Conservation (phyloP, 345 rosid species). For the Brassica rapa region DNA sequence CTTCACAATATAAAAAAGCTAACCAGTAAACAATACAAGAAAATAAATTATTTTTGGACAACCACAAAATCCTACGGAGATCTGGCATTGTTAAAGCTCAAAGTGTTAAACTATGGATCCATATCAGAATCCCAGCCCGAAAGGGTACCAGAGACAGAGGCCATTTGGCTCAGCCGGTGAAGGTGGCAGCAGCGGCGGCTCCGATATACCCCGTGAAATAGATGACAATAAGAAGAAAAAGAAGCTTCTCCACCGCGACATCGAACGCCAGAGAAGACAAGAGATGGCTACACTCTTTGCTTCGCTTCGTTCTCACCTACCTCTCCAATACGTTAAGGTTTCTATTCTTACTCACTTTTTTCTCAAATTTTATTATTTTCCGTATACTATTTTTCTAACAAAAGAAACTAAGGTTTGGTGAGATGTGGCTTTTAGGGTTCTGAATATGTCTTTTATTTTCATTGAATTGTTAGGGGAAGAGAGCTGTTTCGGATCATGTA, state of each 20-base stretch:
- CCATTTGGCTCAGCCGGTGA: slow-evolving; percentile 17
- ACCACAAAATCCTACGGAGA: slow-evolving; percentile 34
- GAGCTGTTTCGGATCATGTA: slow-evolving; percentile 54
- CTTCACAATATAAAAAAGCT: slow-evolving; percentile 8
- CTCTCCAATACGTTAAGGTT: slow-evolving; percentile 45
- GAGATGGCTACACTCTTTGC: slow-evolving; percentile 45
- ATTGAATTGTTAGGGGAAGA: slow-evolving; percentile 48
- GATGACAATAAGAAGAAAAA: slow-evolving; percentile 37
- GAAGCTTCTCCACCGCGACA: slow-evolving; percentile 43
- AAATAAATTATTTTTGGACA: slow-evolving; percentile 11
- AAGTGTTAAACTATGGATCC: slow-evolving; percentile 38
- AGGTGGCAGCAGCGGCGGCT: slow-evolving; percentile 31
- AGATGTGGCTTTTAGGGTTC: slow-evolving; percentile 33
- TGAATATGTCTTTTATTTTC: slow-evolving; percentile 2
- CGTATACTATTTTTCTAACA: neutral
- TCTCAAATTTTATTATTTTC: neutral
- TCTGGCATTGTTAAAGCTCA: slow-evolving; percentile 33
- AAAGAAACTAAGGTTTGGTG: slow-evolving; percentile 25
- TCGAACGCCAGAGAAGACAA: slow-evolving; percentile 49
- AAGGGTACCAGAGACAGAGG: slow-evolving; percentile 31
- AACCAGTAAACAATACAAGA: slow-evolving; percentile 1
- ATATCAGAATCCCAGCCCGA: slow-evolving; percentile 15
- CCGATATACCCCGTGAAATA: slow-evolving; percentile 7
- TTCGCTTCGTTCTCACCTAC: slow-evolving; percentile 43
- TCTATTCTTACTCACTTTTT: slow-evolving; percentile 3